Evolutionary conservation across 345 rosid species (phyloP), one percentile per base, ranked within the genome.

Genomic region (Citrus cavaleriei): DNA sequence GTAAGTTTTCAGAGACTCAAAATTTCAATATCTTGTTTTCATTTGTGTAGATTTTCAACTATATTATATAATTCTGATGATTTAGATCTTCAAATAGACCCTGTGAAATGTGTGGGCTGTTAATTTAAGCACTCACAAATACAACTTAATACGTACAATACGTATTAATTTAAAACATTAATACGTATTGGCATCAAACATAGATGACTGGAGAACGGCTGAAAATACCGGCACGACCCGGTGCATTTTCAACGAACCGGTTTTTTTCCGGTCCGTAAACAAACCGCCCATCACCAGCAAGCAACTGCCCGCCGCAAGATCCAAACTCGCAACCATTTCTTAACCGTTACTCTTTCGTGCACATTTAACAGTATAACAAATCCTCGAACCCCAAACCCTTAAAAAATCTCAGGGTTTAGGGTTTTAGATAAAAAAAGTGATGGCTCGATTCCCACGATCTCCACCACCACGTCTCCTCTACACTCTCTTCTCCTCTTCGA

Each of bases 371-470:
- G 40, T 7, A 7, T 2, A 37, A 37, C 51, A n/a, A 49, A 66
- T 3, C 62, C 6, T 6, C 4, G 28, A 75, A n/a, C 42, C 24
- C 78, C 4, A 34, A 49, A 49, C 42, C 60, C n/a, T 64, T 8
- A 12, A 42, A 12, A 19, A 54, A 4, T 5, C 58, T 69, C 40
- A 70, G 84, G 87, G 84, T 81, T 81, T 78, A 72, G 82, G 87
- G 82, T 82, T 82, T 79, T 69, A 60, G 51, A 46, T 76, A 38
- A 68, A 78, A 78, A 57, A 42, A 74, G 13, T 82, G 75, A 89
- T 91, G 95, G 86, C 83, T 81, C 88, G 91, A 63, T 81, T 89
- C 78, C 82, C 85, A 54, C 72, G 85, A 59, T 87, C 91, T 58
- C 57, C 83, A 38, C n/a, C 85, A 28, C 86, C 86, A 30, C 90